Evolutionary conservation across 306 rosid species (phyloP), one percentile per base, ranked within the genome.

Genomic region (Canavalia ensiformis): DNA sequence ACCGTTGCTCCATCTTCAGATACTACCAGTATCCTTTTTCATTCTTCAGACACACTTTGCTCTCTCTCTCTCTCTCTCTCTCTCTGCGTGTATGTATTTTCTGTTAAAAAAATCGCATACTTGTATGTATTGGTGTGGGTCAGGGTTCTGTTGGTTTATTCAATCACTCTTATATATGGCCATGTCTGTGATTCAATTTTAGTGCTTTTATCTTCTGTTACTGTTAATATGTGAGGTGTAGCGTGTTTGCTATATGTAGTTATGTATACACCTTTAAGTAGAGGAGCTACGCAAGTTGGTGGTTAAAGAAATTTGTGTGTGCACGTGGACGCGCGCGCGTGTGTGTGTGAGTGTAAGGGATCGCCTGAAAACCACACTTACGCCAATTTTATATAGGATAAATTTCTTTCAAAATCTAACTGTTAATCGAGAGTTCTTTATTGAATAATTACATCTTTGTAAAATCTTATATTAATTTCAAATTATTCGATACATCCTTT

Each of bases 1-100:
- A 25, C 83, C 76, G 49, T 55, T 8, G 41, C 64, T 80, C 35
- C 72, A 1, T 58, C 84, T 4, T 68, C 84, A 1, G 84, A 80
- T 3, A 71, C 77, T 4, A 11, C 50, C 4, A 65, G 84, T 80
- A 80, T 71, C 12, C 56, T 28, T 11, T 25, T 25, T 51, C 18
- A 4, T 52, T 52, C 29, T 33, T 1, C 1, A 2, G 3, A 2
- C 2, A 45, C 6, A 2, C 7, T 5, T 7, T 5, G 3, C 13
- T 8, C 52, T 41, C 13, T 62, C 2, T 37, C 29, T 34, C 1
- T 30, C 31, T 13, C 7, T 50, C 6, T 50, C 55, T 0, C 55
- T 50, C 18, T 50, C 55, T 50, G 1, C 11, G 0, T 9, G 2
- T 1, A 0, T 10, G 55, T 10, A 10, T 50, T 10, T 3, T 50